Percentiles rank a stretch among this genome's conserved stretches.
Evolutionary conservation across 768 basidiomycete species (phyloP).

Genomic region (Chalciporus sphaerocephalus): DNA sequence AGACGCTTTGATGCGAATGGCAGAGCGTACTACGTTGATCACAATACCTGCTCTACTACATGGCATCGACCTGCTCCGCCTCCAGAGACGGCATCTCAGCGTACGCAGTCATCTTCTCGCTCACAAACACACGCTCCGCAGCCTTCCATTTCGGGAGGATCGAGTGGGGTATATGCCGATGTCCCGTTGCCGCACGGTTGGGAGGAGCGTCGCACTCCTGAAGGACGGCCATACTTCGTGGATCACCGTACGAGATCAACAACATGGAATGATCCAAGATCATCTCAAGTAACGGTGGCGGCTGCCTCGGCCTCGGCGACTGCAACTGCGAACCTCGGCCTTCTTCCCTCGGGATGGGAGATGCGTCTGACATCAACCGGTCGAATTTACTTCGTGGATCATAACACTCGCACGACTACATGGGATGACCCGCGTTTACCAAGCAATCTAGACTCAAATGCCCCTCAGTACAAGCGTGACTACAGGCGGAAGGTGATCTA

Average conservation of each 20-base stretch:
- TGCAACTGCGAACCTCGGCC: conserved; percentile 63
- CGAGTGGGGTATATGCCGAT: conserved; percentile 42
- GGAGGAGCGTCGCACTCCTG: conserved; percentile 89
- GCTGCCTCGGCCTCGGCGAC: conserved; percentile 41
- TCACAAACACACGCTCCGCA: conserved; percentile 22
- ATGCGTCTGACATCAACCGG: conserved; percentile 85
- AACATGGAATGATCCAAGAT: conserved; percentile 86
- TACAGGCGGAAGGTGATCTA: conserved; percentile 90
- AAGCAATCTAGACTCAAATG: conserved; percentile 75
- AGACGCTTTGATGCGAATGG: conserved; percentile 63
- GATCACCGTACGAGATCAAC: conserved; percentile 83
- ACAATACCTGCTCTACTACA: conserved; percentile 73
- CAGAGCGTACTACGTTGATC: conserved; percentile 83
- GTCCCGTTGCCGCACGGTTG: conserved; percentile 82
- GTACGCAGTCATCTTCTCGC: conserved; percentile 10
- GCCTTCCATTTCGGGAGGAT: conserved; percentile 26
- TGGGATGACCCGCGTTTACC: conserved; percentile 94
- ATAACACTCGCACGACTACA: conserved; percentile 82
- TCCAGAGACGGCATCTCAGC: conserved; percentile 23
- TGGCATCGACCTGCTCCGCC: conserved; percentile 56
- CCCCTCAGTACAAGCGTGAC: conserved; percentile 94
- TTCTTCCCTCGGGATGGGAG: conserved; percentile 90
- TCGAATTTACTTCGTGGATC: conserved; percentile 90
- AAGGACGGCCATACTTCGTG: conserved; percentile 72
- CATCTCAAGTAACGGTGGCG: conserved; percentile 44